Evolutionary conservation across 2,329 filamentous ascomycete genomes (phyloP), one percentile per base, ranked within the genome.

Genomic region (Colletotrichum australisinense): DNA sequence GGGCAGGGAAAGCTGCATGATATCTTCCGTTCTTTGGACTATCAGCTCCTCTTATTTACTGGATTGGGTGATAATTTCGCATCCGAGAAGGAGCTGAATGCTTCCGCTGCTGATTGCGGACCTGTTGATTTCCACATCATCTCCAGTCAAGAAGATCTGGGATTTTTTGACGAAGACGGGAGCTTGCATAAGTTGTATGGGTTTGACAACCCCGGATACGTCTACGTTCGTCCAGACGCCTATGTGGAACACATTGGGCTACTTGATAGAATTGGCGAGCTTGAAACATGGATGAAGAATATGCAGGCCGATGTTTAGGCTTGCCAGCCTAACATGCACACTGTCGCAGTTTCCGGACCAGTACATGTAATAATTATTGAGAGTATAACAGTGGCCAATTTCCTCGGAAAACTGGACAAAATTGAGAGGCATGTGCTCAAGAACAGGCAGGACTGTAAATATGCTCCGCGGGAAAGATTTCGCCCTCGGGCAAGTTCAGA

Each of bases 121-220:
- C 66, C 75, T 24, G 67, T 77, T 60, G 74, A 67, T 58, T 63
- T 78, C n/a, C 69, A 72, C 24, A 62, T 62, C 32, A 42, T 59
- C 57, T 53, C 60, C n/a, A 46, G 26, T 68, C 16, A 16, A 11
- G 55, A 52, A 11, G 5, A 38, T 5, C 26, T 46, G 22, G 63
- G 63, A 22, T 74, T 75, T 70, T 42, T 30, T 11, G 79, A 80
- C 56, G 32, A 69, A 1, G 78, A 78, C 1, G 80, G 77, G 2
- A 64, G 19, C n/a, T 57, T 83, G 38, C 79, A 81, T 72, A 49
- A 52, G 28, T 73, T 70, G 35, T 81, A 80, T 63, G 80, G 81
- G 2, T 81, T 83, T 53, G 65, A 59, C 1, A 66, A 56, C 19
- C 16, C 42, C 16, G 42, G 42, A 19, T 46, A 46, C 19, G 42